Evolutionary conservation across 1,139 yeast genomes (phyloP).

Genomic region (Blastobotrys ciferrii): DNA sequence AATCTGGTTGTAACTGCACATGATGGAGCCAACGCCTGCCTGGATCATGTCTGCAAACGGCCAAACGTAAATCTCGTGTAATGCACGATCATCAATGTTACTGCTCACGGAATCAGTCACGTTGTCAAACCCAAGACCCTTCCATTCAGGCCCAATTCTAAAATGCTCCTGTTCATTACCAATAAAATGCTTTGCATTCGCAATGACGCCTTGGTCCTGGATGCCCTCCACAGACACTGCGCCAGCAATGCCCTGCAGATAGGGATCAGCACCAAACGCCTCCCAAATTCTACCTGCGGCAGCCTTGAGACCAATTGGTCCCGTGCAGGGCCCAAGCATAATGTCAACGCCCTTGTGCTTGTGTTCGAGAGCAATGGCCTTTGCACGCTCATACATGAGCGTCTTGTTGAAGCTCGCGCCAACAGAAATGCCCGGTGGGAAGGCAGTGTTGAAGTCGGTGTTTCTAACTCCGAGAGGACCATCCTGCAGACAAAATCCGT

Average conservation of each 20-base stretch:
- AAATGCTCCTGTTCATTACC: slow-evolving; percentile 67
- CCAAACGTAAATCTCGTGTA: slow-evolving; percentile 65
- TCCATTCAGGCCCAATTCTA: slow-evolving; percentile 31
- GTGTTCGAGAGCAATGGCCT: slow-evolving; percentile 57
- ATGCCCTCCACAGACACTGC: slow-evolving; percentile 55
- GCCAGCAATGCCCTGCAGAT: slow-evolving; percentile 56
- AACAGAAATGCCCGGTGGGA: slow-evolving; percentile 59
- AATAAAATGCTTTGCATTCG: slow-evolving; percentile 53
- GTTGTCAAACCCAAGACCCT: background rate
- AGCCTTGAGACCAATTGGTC: slow-evolving; percentile 64
- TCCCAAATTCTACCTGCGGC: slow-evolving; percentile 69
- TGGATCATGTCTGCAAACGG: slow-evolving; percentile 64
- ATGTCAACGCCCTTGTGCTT: slow-evolving; percentile 59
- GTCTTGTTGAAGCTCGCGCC: slow-evolving; percentile 59
- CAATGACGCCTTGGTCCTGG: slow-evolving; percentile 58
- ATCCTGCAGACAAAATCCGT: slow-evolving; percentile 61
- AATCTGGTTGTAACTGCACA: slow-evolving; percentile 61
- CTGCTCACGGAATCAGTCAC: slow-evolving; percentile 29
- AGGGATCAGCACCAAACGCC: slow-evolving; percentile 64
- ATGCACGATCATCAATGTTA: slow-evolving; percentile 58
- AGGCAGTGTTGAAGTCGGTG: slow-evolving; percentile 56
- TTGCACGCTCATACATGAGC: slow-evolving; percentile 52
- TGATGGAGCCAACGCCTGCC: slow-evolving; percentile 62
- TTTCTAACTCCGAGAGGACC: slow-evolving; percentile 63
- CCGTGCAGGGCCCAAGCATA: slow-evolving; percentile 59